Base-by-base conservation (phyloP, 73 alveolate species). In the Paramecium biaurelia region DNA sequence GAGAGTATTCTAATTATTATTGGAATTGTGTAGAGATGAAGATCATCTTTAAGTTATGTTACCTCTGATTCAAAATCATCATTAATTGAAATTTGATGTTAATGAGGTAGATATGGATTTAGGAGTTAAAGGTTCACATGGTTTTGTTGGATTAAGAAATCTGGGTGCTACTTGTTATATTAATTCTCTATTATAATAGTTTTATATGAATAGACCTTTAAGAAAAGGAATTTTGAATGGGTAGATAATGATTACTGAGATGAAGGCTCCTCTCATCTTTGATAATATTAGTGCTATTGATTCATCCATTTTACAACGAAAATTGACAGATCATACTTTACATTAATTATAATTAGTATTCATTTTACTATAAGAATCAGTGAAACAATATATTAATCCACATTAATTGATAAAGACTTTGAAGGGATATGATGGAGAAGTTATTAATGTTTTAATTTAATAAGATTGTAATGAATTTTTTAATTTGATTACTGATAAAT, bases 401-500 rank as follows among this genome's bases (percentile, higher is more conserved):
- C 94, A 94, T 68, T 95, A 92, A 41, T 96, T 98, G 92, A 96
- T 97, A 38, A 92, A 96, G 23, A 94, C 97, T 4, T 57, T 96
- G 11, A 94, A 94, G 63, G 96, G 95, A 90, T 95, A 84, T 93
- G 99, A 95, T 85, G 98, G 97, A n/a, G 86, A 93, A 68, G 92
- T 94, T 24, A 95, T 98, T 59, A 93, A 98, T 86, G 96, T 96
- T 11, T 79, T 84, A 24, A 97, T 82, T 12, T 97, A 98, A 92
- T 95, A 93, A 96, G 99, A 98, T 93, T 97, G 94, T 14, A 98
- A 97, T 86, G 99, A 98, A 95, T 98, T 97, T 93, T 96, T 97
- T 86, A 96, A 96, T 76, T 93, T 95, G 79, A 87, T 94, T 45
- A 89, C 98, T 76, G 99, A 98, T 63, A 97, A 95, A 85, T 85